These are phyloP conservation scores for Claviceps sp. DNA, from an alignment of 2,329 filamentous ascomycete species.

Conservation along the genomic window DNA sequence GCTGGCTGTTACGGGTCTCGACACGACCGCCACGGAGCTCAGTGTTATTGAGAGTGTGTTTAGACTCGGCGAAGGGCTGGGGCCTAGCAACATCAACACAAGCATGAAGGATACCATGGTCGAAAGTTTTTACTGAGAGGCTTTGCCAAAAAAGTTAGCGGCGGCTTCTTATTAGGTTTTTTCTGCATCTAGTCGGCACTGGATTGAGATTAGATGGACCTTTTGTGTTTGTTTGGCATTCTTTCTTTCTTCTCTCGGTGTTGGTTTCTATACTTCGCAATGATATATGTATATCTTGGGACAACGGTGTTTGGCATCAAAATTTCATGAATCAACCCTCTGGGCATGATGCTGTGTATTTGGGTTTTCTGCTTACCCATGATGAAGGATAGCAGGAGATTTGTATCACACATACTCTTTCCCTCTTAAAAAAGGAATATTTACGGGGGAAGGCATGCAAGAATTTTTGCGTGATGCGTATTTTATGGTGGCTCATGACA, in stretches of 20 bases:
- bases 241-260: not conserved
- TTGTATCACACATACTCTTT: not conserved
- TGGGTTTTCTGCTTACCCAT: not conserved
- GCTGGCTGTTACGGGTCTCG: constrained; percentile 85
- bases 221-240: not conserved
- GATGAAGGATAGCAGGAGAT: constrained; percentile 1
- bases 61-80: constrained; percentile 76
- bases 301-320: constrained; percentile 6
- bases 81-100: constrained; percentile 64
- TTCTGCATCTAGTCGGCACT: constrained; percentile 4
- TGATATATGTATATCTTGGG: constrained; percentile 2
- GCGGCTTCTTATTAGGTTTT: constrained; percentile 3
- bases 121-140: constrained; percentile 80
- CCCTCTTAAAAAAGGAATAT: too few relatives aligned
- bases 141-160: not conserved
- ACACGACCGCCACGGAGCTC: constrained; percentile 94
- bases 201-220: not conserved
- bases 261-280: not conserved
- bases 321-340: not conserved
- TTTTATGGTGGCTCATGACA: too few relatives aligned
- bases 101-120: constrained; percentile 96
- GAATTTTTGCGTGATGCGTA: not conserved
- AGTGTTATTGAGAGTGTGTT: constrained; percentile 96
- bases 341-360: not conserved
- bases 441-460: not conserved